Evolutionary conservation across 352 stramenopile species (phyloP).

Genomic region (Pythium periplocum): DNA sequence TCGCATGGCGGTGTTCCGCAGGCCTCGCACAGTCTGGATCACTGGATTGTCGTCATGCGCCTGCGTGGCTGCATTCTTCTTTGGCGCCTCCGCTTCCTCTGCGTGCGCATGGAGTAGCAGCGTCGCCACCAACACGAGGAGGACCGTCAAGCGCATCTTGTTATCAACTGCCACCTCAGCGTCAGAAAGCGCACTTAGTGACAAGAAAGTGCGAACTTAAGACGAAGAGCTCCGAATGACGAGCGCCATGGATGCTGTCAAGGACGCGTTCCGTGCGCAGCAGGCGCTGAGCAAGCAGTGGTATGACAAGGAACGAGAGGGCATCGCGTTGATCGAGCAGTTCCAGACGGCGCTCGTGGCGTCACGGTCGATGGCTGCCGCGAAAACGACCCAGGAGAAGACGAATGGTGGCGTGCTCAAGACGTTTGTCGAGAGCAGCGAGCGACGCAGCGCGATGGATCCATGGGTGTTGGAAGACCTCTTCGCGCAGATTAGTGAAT

Average conservation of each 20-base stretch:
- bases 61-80: conserved; percentile 11
- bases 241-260: conserved; percentile 2
- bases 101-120: neutral
- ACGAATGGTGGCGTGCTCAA: conserved; percentile 4
- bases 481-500: conserved; percentile 49
- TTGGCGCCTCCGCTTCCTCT: too few relatives aligned
- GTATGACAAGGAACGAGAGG: conserved; percentile 60
- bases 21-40: conserved; percentile 53
- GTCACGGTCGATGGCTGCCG: conserved; percentile 16
- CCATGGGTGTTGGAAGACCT: conserved; percentile 65
- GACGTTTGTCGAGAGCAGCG: conserved; percentile 22
- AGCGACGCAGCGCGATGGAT: conserved; percentile 38
- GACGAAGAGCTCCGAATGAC: neutral
- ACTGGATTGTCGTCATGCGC: conserved; percentile 53
- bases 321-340: conserved; percentile 54
- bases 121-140: conserved; percentile 7
- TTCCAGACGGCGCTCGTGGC: conserved; percentile 63
- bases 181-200: conserved; percentile 9
- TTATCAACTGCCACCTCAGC: conserved; percentile 15
- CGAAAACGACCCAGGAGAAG: conserved; percentile 4
- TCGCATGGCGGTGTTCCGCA: conserved; percentile 74
- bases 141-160: neutral
- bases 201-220: conserved; percentile 17
- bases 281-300: conserved; percentile 40
- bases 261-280: conserved; percentile 32